A percentile compares a stretch with the other conserved stretches of the same genome.
Evolutionary conservation across 2,329 filamentous ascomycete species (phyloP).

Genomic region (Cladobotryum protrusum): DNA sequence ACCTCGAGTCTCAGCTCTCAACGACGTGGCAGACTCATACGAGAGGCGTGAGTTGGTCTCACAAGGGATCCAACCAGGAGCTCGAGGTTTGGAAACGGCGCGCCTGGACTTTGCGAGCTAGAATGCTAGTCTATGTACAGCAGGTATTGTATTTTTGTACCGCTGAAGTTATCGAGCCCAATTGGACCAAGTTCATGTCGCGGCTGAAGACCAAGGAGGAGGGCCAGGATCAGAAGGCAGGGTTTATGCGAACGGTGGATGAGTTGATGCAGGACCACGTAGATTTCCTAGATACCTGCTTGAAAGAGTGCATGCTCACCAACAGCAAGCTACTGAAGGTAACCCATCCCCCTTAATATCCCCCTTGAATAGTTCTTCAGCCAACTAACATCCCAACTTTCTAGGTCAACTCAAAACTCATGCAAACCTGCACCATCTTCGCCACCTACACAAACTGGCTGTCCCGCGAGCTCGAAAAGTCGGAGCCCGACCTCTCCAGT

Average conservation of each 20-base stretch:
- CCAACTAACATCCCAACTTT: background rate
- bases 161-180: conserved; percentile 93
- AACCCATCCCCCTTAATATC: conserved; percentile 24
- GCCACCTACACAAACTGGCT: conserved; percentile 84
- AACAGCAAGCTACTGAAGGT: conserved; percentile 92
- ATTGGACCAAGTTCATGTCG: conserved; percentile 93
- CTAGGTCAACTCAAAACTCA: conserved; percentile 94
- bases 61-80: conserved; percentile 64
- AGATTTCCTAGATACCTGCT: conserved; percentile 92
- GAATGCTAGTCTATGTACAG: conserved; percentile 96
- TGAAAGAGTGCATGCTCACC: conserved; percentile 98
- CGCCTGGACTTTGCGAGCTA: conserved; percentile 82
- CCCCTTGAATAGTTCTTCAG: background rate
- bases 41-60: conserved; percentile 73
- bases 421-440: conserved; percentile 93
- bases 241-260: conserved; percentile 69
- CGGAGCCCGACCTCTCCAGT: conserved; percentile 69
- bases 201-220: conserved; percentile 61
- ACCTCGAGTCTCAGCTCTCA: conserved; percentile 82
- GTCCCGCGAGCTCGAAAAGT: conserved; percentile 74
- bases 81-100: conserved; percentile 90
- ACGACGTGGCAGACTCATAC: conserved; percentile 88
- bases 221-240: conserved; percentile 19
- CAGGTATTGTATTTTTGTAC: conserved; percentile 97
- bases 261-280: conserved; percentile 99